A percentile compares a stretch with the other conserved stretches of the same genome.
These are phyloP conservation scores for Xylariaceae sp. DNA, from an alignment of 2,329 filamentous ascomycete species.

Conservation along the genomic window DNA sequence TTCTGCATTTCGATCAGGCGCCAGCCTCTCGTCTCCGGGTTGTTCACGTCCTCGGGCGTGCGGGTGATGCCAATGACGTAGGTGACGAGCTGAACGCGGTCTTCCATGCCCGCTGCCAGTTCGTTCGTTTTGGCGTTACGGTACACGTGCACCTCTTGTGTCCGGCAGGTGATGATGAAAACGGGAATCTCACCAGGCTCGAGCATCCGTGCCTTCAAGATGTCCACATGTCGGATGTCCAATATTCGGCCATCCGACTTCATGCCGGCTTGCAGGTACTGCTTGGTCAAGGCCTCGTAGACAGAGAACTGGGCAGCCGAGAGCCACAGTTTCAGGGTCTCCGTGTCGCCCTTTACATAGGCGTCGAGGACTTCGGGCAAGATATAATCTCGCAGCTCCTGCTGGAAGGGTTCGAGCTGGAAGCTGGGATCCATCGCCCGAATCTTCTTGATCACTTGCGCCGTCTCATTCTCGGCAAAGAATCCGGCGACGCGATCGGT, in stretches of 20 bases:
- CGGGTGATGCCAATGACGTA: constrained; percentile 96
- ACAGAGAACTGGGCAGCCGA: constrained; percentile 95
- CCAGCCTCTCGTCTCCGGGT: constrained; percentile 95
- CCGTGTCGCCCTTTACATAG: constrained; percentile 92
- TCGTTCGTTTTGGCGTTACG: constrained; percentile 83
- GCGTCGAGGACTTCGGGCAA: constrained; percentile 94
- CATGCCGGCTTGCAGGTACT: constrained; percentile 88
- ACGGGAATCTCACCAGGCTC: constrained; percentile 87
- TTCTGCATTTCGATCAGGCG: constrained; percentile 98
- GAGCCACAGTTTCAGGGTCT: constrained; percentile 89
- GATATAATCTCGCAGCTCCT: constrained; percentile 96
- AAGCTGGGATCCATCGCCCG: constrained; percentile 92
- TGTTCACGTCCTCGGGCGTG: constrained; percentile 90
- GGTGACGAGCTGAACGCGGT: constrained; percentile 95
- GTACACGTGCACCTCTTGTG: constrained; percentile 97
- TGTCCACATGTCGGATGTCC: constrained; percentile 91
- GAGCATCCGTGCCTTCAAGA: constrained; percentile 71
- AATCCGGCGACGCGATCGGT: constrained; percentile 90
- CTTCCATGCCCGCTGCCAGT: constrained; percentile 94
- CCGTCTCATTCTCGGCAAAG: constrained; percentile 97
- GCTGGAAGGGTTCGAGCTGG: constrained; percentile 89
- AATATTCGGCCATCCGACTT: constrained; percentile 93
- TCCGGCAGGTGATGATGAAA: constrained; percentile 93
- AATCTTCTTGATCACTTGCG: constrained; percentile 97
- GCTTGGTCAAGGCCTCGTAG: constrained; percentile 92